Conservation (phyloP, 768 basidiomycete genomes). For the Holtermannia corniformis region DNA sequence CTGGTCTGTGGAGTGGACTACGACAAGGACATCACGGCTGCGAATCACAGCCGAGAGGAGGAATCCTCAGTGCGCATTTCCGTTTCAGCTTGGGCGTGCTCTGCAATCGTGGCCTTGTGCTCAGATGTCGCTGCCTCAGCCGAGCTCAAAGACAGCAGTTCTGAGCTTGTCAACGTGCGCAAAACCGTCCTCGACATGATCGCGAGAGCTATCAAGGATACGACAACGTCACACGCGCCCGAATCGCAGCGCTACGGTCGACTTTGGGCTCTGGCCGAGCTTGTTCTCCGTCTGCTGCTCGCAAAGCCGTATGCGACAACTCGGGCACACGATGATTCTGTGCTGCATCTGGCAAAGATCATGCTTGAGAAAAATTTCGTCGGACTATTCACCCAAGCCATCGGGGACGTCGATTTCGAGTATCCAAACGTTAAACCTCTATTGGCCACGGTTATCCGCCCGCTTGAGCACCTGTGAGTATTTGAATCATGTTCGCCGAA, state of each 20-base stretch:
- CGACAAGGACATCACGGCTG: constrained; percentile 49
- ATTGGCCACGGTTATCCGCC: constrained; percentile 77
- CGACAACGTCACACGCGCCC: constrained; percentile 48
- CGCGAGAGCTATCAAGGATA: constrained; percentile 75
- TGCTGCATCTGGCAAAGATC: constrained; percentile 85
- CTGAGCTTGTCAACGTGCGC: constrained; percentile 75
- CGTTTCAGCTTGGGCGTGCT: constrained; percentile 47
- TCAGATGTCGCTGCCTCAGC: constrained; percentile 62
- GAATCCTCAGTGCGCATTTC: constrained; percentile 29
- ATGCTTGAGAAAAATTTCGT: constrained; percentile 99
- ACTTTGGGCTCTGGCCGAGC: constrained; percentile 71
- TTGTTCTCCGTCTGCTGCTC: constrained; percentile 77
- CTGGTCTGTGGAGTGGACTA: constrained; percentile 69
- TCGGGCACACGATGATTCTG: constrained; percentile 60
- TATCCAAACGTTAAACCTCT: constrained; percentile 81
- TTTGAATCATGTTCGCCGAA: background rate
- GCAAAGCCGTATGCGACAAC: constrained; percentile 48
- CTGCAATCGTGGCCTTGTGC: constrained; percentile 84
- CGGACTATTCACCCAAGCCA: constrained; percentile 69
- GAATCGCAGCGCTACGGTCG: constrained; percentile 73
- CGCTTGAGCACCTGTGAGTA: constrained; percentile 76
- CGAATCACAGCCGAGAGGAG: constrained; percentile 46
- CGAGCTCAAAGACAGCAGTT: constrained; percentile 65
- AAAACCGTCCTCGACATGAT: constrained; percentile 85
- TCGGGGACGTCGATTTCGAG: constrained; percentile 89